Evolutionary conservation across 78 protist species (phyloP), one percentile per base, ranked within the genome.

Genomic region (Capsaspora owczarzaki): DNA sequence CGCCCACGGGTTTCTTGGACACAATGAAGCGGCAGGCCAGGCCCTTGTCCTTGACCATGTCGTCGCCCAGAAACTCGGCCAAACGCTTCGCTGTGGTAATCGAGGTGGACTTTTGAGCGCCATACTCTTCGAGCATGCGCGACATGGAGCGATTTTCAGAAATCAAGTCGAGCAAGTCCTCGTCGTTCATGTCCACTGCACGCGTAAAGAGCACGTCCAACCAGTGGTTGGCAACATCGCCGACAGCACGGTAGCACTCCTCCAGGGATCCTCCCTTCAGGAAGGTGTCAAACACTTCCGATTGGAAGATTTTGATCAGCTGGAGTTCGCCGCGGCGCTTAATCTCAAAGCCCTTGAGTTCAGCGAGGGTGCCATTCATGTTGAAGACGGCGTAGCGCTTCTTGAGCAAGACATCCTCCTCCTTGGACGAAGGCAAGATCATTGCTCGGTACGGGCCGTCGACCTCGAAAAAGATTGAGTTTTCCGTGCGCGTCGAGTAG

Each of bases 391-490:
- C 99, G 80, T 98, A 98, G 35, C 95, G 84, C 82, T 92, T 92
- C 87, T 91, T 94, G 60, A 92, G 75, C 71, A 1, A 0, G 76
- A 79, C 90, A 61, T 96, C 99, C 76, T 97, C 96, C 29, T 96
- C 98, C 44, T 80, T 89, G 35, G 99, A 84, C 0, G 99, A 94
- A 0, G 99, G 99, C 42, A 97, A 86, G 16, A 96, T 82, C 99
- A 97, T 97, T 44, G 96, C 93, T 42, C 78, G 76, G 87, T 98
- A 98, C 2, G 99, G 99, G 33, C 99, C 99, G 60, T 98, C 99
- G 60, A 98, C 92, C 47, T 98, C 99, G 68, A 98, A 98, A 37
- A 71, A 81, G 83, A 98, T 98, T 12, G 94, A 75, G 85, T 95
- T 90, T 86, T 96, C 99, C 38, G 70, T 69, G 61, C 81, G 80